Base-by-base conservation (phyloP, 2,329 filamentous ascomycete genomes). In the Trichophyton schoenleinii region DNA sequence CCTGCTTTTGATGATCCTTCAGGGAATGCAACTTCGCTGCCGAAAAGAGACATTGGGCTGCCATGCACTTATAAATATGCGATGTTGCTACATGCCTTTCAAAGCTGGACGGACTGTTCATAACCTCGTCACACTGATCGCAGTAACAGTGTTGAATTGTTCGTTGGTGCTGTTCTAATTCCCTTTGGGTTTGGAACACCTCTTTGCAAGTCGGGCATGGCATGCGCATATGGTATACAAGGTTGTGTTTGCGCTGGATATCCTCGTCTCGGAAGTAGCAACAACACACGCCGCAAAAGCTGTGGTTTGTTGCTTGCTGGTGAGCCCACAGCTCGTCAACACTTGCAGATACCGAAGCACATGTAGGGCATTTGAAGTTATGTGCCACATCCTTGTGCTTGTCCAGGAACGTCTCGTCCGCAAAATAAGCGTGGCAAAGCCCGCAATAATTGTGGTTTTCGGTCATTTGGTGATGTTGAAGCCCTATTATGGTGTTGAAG, bases 381-480 rank as follows among this genome's bases (percentile, higher is more conserved):
- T 66, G 64, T 2, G 62, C 55, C 25, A 61, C n/a, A 13, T 61
- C 42, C 28, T 57, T 61, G 49, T 66, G 64, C 31, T 36, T 55
- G 15, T 62, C 9, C 11, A 63, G 49, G 6, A 59, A n/a, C 5
- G 18, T 57, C 6, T 36, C 15, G n/a, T 65, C 62, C 11, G 42
- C 55, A 38, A 66, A 66, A n/a, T 63, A 66, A 18, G 60, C 58
- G 9, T 58, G 49, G 25, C 64, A 66, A 44, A 58, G 42, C 13
- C 62, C 36, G 60, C 64, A 66, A 48, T 64, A 66, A 20, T 62
- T 63, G 49, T 66, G 65, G 13, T 55, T 59, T 22, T 57, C 41
- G 25, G 41, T 58, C 57, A 64, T 63, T 46, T 66, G 65, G 34
- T 66, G 64, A 46, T 63, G 63, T 3, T 64, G 64, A 20, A 66